A percentile compares a stretch with the other conserved stretches of the same genome.
These are phyloP conservation scores for Arctium minus DNA, from an alignment of 129 eudicot species.

Conservation along the genomic window DNA sequence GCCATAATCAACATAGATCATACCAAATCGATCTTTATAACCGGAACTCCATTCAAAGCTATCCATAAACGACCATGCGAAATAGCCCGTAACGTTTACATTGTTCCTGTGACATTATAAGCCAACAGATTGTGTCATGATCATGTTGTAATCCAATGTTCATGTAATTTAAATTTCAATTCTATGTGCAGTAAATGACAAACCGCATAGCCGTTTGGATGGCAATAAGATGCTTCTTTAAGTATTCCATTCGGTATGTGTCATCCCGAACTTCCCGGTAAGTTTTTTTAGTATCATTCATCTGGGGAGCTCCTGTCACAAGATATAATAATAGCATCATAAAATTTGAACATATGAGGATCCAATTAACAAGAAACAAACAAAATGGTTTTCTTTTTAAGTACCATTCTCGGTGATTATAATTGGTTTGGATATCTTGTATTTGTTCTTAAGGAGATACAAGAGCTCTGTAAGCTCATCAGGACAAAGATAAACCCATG, in stretches of 20 bases:
- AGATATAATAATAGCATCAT: neutral
- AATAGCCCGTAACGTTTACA: slow-evolving; percentile 36
- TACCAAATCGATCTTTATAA: slow-evolving; percentile 42
- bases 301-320: slow-evolving; percentile 13
- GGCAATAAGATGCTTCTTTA: slow-evolving; percentile 17
- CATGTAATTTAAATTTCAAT: too few relatives aligned
- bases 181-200: neutral
- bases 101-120: slow-evolving; percentile 15
- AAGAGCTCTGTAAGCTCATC: slow-evolving; percentile 17
- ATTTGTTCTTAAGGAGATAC: neutral
- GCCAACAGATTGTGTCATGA: neutral
- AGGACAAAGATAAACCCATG: slow-evolving; percentile 34
- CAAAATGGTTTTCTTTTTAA: neutral
- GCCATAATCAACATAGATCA: slow-evolving; percentile 44
- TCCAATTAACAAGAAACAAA: neutral
- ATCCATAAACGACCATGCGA: slow-evolving; percentile 58
- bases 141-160: too few relatives aligned
- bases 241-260: slow-evolving; percentile 14
- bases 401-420: slow-evolving; percentile 35
- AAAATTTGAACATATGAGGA: neutral
- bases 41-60: slow-evolving; percentile 52
- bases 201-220: slow-evolving; percentile 14
- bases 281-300: neutral
- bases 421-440: neutral
- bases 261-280: slow-evolving; percentile 24